phyloP scores from a whole-genome alignment of 805 yeast species.

The Lipomyces sp. region DNA sequence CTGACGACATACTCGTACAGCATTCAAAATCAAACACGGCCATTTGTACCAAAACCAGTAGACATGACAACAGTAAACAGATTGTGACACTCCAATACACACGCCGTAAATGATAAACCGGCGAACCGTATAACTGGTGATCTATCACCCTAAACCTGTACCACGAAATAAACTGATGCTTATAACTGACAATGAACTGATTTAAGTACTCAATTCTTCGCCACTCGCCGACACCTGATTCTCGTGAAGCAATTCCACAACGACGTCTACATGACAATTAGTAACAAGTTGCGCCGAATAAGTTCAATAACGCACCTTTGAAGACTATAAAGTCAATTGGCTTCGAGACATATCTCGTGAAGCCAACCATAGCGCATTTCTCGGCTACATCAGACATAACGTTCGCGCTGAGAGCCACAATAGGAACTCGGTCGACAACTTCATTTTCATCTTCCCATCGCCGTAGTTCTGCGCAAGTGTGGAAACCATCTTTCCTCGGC shows the following conservation, averaged over 20 bases:
- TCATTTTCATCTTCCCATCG: slow-evolving; percentile 41
- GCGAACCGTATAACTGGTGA: neutral
- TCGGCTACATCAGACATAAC: slow-evolving; percentile 46
- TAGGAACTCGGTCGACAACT: slow-evolving; percentile 38
- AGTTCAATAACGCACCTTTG: slow-evolving; percentile 35
- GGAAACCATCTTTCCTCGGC: slow-evolving; percentile 47
- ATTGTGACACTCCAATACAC: neutral
- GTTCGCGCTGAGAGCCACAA: slow-evolving; percentile 46
- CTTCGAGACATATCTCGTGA: slow-evolving; percentile 44
- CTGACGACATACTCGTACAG: slow-evolving; percentile 8
- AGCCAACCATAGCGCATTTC: slow-evolving; percentile 43
- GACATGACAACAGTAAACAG: neutral
- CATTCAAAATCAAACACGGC: neutral
- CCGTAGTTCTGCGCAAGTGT: slow-evolving; percentile 44
- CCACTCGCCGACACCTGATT: neutral
- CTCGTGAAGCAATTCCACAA: slow-evolving; percentile 17
- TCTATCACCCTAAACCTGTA: neutral
- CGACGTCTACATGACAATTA: slow-evolving; percentile 18
- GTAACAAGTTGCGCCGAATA: neutral
- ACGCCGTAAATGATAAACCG: neutral
- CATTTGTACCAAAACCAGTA: slow-evolving; percentile 1
- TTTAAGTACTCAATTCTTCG: neutral
- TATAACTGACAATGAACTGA: neutral
- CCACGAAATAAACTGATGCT: neutral
- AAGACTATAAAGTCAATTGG: slow-evolving; percentile 44